These are phyloP conservation scores for Botrytis cinerea DNA, from an alignment of 2,329 filamentous ascomycete species.

Conservation along the genomic window DNA sequence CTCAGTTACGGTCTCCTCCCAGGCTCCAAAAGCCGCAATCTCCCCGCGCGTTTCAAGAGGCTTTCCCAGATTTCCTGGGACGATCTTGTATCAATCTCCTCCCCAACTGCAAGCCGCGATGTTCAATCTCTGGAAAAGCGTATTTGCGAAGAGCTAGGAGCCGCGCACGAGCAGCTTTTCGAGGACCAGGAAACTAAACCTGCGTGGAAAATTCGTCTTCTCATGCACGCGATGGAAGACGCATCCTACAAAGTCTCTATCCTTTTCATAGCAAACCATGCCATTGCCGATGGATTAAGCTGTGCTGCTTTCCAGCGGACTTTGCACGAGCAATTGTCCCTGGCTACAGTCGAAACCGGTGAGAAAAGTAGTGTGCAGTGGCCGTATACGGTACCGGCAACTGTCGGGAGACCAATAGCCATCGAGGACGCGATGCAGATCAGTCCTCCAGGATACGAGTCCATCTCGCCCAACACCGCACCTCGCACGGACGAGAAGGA, in stretches of 20 bases:
- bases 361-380: constrained; percentile 1
- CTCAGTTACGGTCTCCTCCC: background rate
- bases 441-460: background rate
- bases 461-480: background rate
- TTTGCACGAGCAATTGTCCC: constrained; percentile 26
- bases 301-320: constrained; percentile 31
- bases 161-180: constrained; percentile 29
- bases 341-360: background rate
- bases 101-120: background rate
- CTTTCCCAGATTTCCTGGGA: background rate
- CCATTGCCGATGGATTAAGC: constrained; percentile 32
- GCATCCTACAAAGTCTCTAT: constrained; percentile 27
- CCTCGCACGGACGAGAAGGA: background rate
- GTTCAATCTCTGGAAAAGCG: background rate
- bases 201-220: constrained; percentile 32
- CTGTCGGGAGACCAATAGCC: constrained; percentile 1
- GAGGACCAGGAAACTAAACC: constrained; percentile 29
- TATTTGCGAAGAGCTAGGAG: constrained; percentile 24
- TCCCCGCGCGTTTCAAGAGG: background rate
- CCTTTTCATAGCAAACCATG: constrained; percentile 30
- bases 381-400: constrained; percentile 25
- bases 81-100: background rate
- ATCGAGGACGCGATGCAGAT: constrained; percentile 26
- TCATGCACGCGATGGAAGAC: constrained; percentile 16
- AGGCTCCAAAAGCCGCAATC: background rate